Conservation (phyloP, 2,329 filamentous ascomycete genomes). For the Teratosphaeriaceae sp. region DNA sequence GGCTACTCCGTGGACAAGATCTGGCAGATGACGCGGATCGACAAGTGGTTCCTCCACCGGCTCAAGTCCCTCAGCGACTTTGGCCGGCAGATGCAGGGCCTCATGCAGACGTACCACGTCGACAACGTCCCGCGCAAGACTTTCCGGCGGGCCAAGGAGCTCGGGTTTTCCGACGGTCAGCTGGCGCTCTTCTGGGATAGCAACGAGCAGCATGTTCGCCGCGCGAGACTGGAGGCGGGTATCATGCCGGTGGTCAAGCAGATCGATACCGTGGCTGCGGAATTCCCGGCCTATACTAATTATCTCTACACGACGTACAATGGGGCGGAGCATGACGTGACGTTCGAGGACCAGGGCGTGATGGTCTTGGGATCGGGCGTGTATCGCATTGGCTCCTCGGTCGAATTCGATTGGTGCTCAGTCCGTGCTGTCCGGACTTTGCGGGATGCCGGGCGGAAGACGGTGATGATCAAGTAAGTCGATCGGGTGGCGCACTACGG, state of each 20-base stretch:
- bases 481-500: constrained; percentile 11
- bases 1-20: constrained; percentile 96
- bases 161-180: constrained; percentile 92
- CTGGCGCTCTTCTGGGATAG: constrained; percentile 91
- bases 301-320: constrained; percentile 98
- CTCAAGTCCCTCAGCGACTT: constrained; percentile 90
- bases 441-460: constrained; percentile 78
- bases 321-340: constrained; percentile 74
- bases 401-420: constrained; percentile 99
- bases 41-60: constrained; percentile 95
- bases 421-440: constrained; percentile 90
- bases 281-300: constrained; percentile 92
- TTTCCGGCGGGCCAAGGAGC: constrained; percentile 78
- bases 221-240: constrained; percentile 74
- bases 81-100: constrained; percentile 47
- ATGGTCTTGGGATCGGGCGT: constrained; percentile 97
- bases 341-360: constrained; percentile 81
- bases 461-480: constrained; percentile 75
- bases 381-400: constrained; percentile 93
- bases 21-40: constrained; percentile 96
- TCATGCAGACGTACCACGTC: constrained; percentile 64
- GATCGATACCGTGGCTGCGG: constrained; percentile 95
- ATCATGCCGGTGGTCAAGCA: constrained; percentile 92
- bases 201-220: constrained; percentile 84
- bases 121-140: constrained; percentile 58